Percentiles rank a stretch among this genome's conserved stretches.
phyloP scores from a whole-genome alignment of 768 basidiomycete genomes.

The Crepidotus variabilis region DNA sequence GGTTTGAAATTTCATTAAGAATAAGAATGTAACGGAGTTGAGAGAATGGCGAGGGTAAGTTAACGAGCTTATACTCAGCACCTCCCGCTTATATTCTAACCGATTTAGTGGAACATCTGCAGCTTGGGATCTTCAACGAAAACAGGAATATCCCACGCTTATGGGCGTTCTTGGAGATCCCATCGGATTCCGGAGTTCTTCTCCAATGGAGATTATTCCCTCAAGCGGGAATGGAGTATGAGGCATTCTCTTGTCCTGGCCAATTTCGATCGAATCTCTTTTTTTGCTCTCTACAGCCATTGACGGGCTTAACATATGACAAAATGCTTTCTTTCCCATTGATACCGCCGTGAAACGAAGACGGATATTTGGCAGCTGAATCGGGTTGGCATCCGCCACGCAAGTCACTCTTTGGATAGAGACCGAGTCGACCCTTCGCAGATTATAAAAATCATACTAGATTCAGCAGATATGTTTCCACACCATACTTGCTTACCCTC shows the following conservation, averaged over 20 bases:
- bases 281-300: background rate
- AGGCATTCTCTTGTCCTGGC: background rate
- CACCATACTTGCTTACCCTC: background rate
- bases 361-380: background rate
- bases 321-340: background rate
- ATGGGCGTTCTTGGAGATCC: no score
- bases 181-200: no score
- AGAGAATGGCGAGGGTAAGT: background rate
- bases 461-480: background rate
- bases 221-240: background rate
- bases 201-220: no score
- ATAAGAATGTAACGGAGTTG: background rate
- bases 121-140: background rate
- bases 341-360: background rate
- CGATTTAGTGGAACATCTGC: background rate
- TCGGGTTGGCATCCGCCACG: background rate
- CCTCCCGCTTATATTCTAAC: background rate
- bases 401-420: background rate
- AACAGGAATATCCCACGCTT: no score
- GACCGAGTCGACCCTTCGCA: background rate
- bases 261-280: background rate
- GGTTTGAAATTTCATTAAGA: background rate
- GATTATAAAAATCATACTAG: background rate
- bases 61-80: background rate
- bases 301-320: background rate